Conservation (phyloP, 257 asterid genomes). For the Salvia splendens region DNA sequence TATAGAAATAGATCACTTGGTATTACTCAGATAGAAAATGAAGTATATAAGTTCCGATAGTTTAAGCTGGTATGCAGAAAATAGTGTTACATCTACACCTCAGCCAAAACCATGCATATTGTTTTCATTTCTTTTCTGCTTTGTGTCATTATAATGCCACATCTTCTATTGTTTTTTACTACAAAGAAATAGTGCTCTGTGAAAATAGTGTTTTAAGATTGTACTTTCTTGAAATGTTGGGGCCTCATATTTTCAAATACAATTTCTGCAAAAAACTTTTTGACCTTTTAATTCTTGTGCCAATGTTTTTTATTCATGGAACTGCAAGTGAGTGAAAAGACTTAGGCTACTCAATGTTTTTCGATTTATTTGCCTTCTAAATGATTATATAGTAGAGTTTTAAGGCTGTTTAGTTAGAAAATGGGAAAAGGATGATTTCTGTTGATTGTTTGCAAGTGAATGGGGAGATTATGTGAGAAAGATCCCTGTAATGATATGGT, state of each 20-base stretch:
- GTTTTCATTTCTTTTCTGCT: background rate
- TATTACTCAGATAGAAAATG: slow-evolving; percentile 18
- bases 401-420: background rate
- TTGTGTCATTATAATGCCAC: background rate
- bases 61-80: background rate
- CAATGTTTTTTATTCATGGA: background rate
- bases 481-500: background rate
- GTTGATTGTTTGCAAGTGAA: background rate
- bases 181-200: background rate
- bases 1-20: background rate
- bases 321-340: slow-evolving; percentile 5
- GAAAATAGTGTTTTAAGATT: background rate
- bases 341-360: background rate
- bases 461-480: background rate
- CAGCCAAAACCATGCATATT: slow-evolving; percentile 4
- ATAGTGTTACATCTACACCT: slow-evolving; percentile 17
- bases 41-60: background rate
- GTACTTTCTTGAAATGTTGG: background rate
- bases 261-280: no score
- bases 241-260: background rate
- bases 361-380: background rate
- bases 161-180: background rate
- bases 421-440: slow-evolving; percentile 2
- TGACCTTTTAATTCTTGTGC: no score
- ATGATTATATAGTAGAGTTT: background rate